Percentiles rank a stretch among this genome's conserved stretches.
Evolutionary conservation across 2,329 filamentous ascomycete genomes (phyloP).

Genomic region (Herpotrichia juniperi): DNA sequence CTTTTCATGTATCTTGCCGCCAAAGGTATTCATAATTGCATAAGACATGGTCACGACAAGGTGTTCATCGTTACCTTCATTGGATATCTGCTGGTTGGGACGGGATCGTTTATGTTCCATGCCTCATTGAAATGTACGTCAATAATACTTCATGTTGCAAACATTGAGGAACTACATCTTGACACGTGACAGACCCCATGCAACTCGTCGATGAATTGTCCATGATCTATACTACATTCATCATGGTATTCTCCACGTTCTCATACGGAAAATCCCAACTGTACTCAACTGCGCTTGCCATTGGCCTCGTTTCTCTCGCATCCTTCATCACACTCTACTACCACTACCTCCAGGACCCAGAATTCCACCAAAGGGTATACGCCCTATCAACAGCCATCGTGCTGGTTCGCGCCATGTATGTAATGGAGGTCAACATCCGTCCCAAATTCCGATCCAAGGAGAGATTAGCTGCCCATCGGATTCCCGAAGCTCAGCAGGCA

Average conservation of each 20-base stretch:
- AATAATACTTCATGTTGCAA: neutral
- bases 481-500: slow-evolving; percentile 43
- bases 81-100: slow-evolving; percentile 67
- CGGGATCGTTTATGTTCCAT: slow-evolving; percentile 68
- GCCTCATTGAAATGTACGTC: slow-evolving; percentile 65
- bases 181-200: slow-evolving; percentile 64
- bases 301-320: slow-evolving; percentile 59
- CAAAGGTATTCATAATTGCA: slow-evolving; percentile 76
- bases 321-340: slow-evolving; percentile 80
- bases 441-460: slow-evolving; percentile 57
- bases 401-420: slow-evolving; percentile 74
- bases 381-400: slow-evolving; percentile 73
- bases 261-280: slow-evolving; percentile 65
- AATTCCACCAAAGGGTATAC: slow-evolving; percentile 83
- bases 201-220: slow-evolving; percentile 73
- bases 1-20: slow-evolving; percentile 80
- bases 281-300: slow-evolving; percentile 61
- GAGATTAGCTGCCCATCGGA: slow-evolving; percentile 41
- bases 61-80: slow-evolving; percentile 74
- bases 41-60: slow-evolving; percentile 72
- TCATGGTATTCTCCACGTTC: slow-evolving; percentile 75
- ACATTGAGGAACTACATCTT: neutral
- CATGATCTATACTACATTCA: slow-evolving; percentile 74
- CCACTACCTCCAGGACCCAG: slow-evolving; percentile 79
- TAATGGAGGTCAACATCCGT: slow-evolving; percentile 73